Base-by-base conservation (phyloP, 2,329 filamentous ascomycete species). In the Nothopassalora personata region DNA sequence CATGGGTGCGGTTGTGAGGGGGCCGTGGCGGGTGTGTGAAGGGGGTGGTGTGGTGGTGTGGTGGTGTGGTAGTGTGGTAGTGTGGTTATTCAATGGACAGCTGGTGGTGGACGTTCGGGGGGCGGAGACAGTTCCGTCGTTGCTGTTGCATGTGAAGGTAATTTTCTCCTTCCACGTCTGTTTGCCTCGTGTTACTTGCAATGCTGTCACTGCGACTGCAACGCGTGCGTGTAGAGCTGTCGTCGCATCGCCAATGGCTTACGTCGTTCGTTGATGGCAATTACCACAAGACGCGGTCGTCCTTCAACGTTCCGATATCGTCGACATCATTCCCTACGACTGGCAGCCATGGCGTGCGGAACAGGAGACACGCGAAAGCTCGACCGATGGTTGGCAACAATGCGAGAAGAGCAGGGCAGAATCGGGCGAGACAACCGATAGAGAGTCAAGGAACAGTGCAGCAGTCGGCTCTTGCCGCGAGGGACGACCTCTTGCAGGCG, bases 1-100 rank as follows among this genome's bases (percentile, higher is more conserved):
- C 80, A 82, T 82, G 57, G 45, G 70, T 64, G 67, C 61, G 62
- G 58, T 54, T 28, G 6, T 50, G 11, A 9, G 7, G 31, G 23
- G 23, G 23, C 36, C 13, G 19, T 30, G 30, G 5, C 15, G 18
- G 30, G 13, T 13, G 13, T 34, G 5, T 30, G 27, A 46, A 23
- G 52, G 27, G 15, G 51, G 11, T 19, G 33, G 23, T 31, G 50
- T 13, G 39, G 31, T 33, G 50, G 54, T 45, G 54, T 45, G 15
- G 48, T 53, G 31, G 39, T 33, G 36, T 23, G 43, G 31, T n/a
- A n/a, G n/a, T n/a, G n/a, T n/a, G n/a, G n/a, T n/a, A n/a, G n/a
- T 13, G 4, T 31, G 10, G n/a, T 13, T 13, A 33, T 13, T n/a
- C 49, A 53, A 59, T 53, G 52, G 53, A 62, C 60, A 62, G 60